Percentiles rank a stretch among this genome's conserved stretches.
Conservation (phyloP, 208 protist species). For the Acanthamoeba sp. region DNA sequence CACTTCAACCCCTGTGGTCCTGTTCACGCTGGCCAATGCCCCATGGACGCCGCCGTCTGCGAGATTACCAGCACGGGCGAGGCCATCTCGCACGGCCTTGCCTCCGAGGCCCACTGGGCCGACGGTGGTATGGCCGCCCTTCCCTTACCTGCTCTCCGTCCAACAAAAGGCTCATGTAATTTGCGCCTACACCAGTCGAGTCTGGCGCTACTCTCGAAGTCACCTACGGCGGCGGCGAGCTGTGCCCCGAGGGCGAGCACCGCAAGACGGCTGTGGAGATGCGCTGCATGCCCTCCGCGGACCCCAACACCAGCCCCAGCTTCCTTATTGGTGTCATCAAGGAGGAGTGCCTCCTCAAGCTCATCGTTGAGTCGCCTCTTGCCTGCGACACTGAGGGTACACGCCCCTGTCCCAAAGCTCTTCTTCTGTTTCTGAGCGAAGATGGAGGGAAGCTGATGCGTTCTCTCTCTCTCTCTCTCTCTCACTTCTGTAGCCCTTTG, state of each 20-base stretch:
- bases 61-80: not conserved
- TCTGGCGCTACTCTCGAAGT: not conserved
- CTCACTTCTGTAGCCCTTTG: not conserved
- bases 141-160: not conserved
- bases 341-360: constrained; percentile 19
- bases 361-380: constrained; percentile 37
- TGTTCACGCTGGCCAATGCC: not conserved
- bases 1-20: not conserved
- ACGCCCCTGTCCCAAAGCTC: too few relatives aligned
- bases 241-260: not conserved
- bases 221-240: not conserved
- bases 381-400: constrained; percentile 24
- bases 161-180: not conserved
- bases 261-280: constrained; percentile 44
- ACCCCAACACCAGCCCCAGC: not conserved
- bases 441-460: too few relatives aligned
- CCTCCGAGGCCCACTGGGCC: not conserved
- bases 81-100: not conserved
- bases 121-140: not conserved
- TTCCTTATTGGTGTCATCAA: constrained; percentile 9
- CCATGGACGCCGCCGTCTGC: not conserved
- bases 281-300: not conserved
- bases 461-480: not conserved
- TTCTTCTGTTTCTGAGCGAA: not conserved
- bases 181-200: not conserved